Percentiles rank a stretch among this genome's conserved stretches.
phyloP scores from a whole-genome alignment of 2,329 filamentous ascomycete genomes.

The Phyllosticta paracitricarpa region DNA sequence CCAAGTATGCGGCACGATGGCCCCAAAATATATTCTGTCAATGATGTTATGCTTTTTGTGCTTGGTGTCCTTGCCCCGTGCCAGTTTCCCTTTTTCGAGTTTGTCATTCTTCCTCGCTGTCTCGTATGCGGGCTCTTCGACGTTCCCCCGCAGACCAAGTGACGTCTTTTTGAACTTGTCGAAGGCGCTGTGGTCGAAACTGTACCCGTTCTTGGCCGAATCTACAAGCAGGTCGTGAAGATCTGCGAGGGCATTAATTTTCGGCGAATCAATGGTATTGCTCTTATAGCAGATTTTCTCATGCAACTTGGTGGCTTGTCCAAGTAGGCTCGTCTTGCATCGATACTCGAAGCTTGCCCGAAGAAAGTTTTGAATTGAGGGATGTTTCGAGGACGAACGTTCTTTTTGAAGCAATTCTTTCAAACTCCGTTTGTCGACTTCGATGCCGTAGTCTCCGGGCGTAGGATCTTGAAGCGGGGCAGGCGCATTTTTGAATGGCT shows the following conservation, averaged over 20 bases:
- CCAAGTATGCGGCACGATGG: constrained; percentile 36
- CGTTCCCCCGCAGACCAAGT: constrained; percentile 46
- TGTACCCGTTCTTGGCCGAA: constrained; percentile 37
- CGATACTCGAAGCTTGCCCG: constrained; percentile 48
- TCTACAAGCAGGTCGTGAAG: constrained; percentile 39
- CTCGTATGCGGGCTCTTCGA: constrained; percentile 25
- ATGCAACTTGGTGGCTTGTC: constrained; percentile 54
- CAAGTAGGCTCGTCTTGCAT: constrained; percentile 48
- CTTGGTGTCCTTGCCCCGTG: constrained; percentile 12
- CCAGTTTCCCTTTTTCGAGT: constrained; percentile 10
- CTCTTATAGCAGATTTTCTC: constrained; percentile 50
- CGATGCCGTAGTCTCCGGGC: constrained; percentile 39
- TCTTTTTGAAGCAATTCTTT: constrained; percentile 30
- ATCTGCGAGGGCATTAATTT: constrained; percentile 22
- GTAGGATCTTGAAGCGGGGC: constrained; percentile 39
- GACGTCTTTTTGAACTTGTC: constrained; percentile 42
- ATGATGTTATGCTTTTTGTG: constrained; percentile 42
- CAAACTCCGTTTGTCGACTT: constrained; percentile 40
- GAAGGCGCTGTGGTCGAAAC: constrained; percentile 37
- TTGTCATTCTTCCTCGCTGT: constrained; percentile 19
- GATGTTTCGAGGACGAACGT: constrained; percentile 2
- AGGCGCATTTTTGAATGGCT: constrained; percentile 55
- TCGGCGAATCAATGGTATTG: constrained; percentile 19
- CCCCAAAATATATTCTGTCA: constrained; percentile 50
- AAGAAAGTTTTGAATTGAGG: constrained; percentile 40